Conservation (phyloP, 176 grass and related monocot genomes). For the Juncus inflexus region DNA sequence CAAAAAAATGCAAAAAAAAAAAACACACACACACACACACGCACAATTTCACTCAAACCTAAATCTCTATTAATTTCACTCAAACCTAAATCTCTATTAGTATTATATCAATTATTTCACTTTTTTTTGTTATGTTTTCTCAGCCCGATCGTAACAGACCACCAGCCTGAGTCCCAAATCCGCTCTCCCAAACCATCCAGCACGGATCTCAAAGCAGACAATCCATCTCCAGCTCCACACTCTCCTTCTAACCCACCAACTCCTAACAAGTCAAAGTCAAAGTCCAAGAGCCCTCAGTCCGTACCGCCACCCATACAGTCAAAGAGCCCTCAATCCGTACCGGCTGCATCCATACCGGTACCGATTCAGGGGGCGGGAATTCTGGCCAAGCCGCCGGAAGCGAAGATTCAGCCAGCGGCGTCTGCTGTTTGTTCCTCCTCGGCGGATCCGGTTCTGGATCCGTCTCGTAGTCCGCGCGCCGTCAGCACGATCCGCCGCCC, state of each 20-base stretch:
- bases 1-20: too few species aligned
- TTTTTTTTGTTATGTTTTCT: not conserved
- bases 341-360: not conserved
- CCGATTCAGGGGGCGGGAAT: constrained; percentile 23
- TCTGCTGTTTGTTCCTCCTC: constrained; percentile 29
- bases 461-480: constrained; percentile 27
- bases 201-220: constrained; percentile 15
- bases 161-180: constrained; percentile 14
- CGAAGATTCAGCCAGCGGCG: not conserved
- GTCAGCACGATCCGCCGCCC: constrained; percentile 34
- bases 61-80: too few species aligned
- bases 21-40: not conserved
- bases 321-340: not conserved
- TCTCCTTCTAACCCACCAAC: not conserved
- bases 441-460: constrained; percentile 28
- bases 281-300: not conserved
- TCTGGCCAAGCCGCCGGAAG: constrained; percentile 24
- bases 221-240: not conserved
- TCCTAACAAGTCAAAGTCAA: constrained; percentile 7
- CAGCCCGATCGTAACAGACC: constrained; percentile 24
- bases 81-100: not conserved
- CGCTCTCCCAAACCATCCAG: not conserved
- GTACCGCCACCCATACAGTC: not conserved
- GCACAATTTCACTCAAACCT: too few species aligned
- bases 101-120: constrained; percentile 7